These are phyloP conservation scores for Rehmannia glutinosa DNA, from an alignment of 257 asterid genomes.

Conservation along the genomic window DNA sequence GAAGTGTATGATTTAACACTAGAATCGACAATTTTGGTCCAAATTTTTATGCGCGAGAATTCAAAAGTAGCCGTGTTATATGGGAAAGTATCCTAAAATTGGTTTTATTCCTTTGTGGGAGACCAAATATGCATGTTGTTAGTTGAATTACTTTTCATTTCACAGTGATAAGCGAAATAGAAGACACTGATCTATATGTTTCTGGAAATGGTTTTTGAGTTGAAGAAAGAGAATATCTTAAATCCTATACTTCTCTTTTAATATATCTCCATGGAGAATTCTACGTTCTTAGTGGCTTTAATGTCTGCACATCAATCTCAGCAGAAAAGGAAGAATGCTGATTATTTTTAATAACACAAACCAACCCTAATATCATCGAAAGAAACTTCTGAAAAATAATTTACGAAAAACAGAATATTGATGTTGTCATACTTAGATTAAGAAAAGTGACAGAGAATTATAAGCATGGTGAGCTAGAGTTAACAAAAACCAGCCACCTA, in stretches of 20 bases:
- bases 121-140: neutral
- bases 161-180: neutral
- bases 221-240: neutral
- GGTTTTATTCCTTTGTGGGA: neutral
- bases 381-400: neutral
- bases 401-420: neutral
- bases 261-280: neutral
- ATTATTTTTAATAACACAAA: neutral
- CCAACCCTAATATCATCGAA: neutral
- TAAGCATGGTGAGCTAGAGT: slow-evolving; percentile 2
- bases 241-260: neutral
- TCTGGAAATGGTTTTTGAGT: neutral
- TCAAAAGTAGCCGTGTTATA: neutral
- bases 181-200: neutral
- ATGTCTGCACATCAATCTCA: neutral
- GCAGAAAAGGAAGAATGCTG: neutral
- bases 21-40: too few relatives aligned
- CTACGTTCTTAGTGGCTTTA: neutral
- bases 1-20: too few relatives aligned
- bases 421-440: neutral
- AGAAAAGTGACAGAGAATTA: neutral
- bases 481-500: neutral
- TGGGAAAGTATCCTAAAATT: neutral
- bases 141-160: neutral
- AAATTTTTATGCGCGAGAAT: too few relatives aligned